phyloP scores from a whole-genome alignment of 768 basidiomycete genomes.

The Suillus plorans region DNA sequence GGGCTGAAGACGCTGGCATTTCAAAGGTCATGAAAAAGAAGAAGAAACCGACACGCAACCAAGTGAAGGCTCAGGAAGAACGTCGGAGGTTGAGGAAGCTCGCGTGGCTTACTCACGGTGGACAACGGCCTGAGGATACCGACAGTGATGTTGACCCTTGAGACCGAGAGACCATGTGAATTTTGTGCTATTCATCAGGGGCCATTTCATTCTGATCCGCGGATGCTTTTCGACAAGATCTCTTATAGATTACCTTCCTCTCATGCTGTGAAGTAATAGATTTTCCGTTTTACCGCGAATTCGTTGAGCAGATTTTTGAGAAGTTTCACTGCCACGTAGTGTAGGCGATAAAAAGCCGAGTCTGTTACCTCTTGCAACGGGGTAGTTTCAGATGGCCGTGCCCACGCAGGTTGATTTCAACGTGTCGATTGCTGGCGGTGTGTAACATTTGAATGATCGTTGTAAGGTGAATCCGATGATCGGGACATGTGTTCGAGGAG shows the following conservation, averaged over 20 bases:
- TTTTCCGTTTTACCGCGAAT: neutral
- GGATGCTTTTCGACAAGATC: constrained; percentile 3
- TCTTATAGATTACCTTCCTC: constrained; percentile 4
- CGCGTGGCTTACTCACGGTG: constrained; percentile 81
- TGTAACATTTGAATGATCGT: constrained; percentile 2
- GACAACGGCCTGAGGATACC: constrained; percentile 80
- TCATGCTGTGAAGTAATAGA: constrained; percentile 5
- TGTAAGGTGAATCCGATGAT: neutral
- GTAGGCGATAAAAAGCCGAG: neutral
- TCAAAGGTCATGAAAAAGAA: constrained; percentile 64
- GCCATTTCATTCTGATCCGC: constrained; percentile 7
- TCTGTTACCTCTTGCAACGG: neutral
- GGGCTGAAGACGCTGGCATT: constrained; percentile 59
- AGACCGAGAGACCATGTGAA: constrained; percentile 2
- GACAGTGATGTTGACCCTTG: constrained; percentile 53
- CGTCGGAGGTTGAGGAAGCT: constrained; percentile 77
- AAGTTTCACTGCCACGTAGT: neutral
- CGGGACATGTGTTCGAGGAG: constrained; percentile 5
- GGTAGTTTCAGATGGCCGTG: neutral
- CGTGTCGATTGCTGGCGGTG: neutral
- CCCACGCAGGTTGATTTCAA: neutral
- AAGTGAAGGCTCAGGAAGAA: constrained; percentile 87
- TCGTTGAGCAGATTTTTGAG: neutral
- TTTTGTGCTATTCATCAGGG: neutral
- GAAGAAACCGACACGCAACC: constrained; percentile 90